Percentiles rank a stretch among this genome's conserved stretches.
Conservation (phyloP, 1,139 yeast species). For the Kurtzmaniella natalensis region DNA sequence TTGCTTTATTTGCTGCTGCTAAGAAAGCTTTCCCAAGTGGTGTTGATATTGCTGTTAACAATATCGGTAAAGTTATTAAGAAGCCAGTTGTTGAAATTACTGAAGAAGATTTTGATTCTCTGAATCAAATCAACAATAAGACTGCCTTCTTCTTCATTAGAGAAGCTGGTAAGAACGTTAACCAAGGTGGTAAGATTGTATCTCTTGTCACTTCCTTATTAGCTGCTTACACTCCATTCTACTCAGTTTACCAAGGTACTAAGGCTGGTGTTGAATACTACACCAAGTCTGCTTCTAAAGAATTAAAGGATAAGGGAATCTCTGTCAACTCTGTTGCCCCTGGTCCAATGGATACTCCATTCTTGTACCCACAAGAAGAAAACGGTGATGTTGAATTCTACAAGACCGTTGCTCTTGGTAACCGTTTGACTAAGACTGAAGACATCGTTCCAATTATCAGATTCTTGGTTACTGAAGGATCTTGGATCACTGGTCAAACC, state of each 20-base stretch:
- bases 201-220: conserved; percentile 58
- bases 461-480: conserved; percentile 61
- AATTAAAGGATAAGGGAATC: conserved; percentile 43
- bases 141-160: conserved; percentile 59
- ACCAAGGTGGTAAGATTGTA: conserved; percentile 52
- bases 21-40: conserved; percentile 40
- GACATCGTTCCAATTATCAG: conserved; percentile 63
- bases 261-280: conserved; percentile 61
- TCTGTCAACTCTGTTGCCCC: conserved; percentile 61
- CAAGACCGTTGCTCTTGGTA: conserved; percentile 45
- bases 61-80: conserved; percentile 63
- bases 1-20: conserved; percentile 44
- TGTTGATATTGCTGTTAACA: conserved; percentile 61
- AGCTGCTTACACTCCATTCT: conserved; percentile 61
- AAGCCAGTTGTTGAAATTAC: conserved; percentile 49
- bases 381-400: conserved; percentile 49
- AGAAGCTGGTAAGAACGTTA: conserved; percentile 49
- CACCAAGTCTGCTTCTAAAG: conserved; percentile 55
- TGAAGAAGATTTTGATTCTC: conserved; percentile 49
- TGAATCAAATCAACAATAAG: conserved; percentile 54
- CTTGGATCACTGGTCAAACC: conserved; percentile 70
- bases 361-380: conserved; percentile 58
- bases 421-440: conserved; percentile 51
- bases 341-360: conserved; percentile 72
- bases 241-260: conserved; percentile 56